Conservation (phyloP, 164 flowering plant genomes). For the Aristolochia contorta region DNA sequence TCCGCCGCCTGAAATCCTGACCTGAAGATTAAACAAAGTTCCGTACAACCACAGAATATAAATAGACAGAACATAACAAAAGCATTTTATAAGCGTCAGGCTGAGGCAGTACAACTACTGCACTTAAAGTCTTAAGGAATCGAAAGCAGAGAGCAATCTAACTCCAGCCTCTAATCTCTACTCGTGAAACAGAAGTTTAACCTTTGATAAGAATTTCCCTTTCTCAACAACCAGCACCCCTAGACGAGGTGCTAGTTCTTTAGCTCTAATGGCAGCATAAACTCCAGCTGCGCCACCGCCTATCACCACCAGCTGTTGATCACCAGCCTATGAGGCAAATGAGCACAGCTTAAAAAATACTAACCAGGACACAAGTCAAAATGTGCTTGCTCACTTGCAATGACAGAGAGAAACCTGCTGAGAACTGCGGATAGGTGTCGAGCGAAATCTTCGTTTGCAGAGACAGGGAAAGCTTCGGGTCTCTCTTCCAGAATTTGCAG, state of each 20-base stretch:
- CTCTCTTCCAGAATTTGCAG: too few relatives aligned
- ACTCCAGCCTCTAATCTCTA: too few relatives aligned
- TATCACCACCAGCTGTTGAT: conserved; percentile 10
- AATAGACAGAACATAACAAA: too few relatives aligned
- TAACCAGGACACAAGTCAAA: background rate
- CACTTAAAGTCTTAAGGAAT: too few relatives aligned
- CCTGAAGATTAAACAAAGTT: conserved; percentile 29
- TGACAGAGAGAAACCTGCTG: too few relatives aligned
- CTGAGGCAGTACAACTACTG: too few relatives aligned
- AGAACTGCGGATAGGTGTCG: background rate
- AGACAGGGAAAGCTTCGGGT: background rate
- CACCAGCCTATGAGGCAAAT: conserved; percentile 2
- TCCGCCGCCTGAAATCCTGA: conserved; percentile 93
- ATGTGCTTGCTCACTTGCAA: too few relatives aligned
- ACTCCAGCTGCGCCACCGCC: conserved; percentile 71
- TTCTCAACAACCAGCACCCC: conserved; percentile 78
- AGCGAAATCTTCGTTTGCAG: background rate
- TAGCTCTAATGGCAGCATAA: conserved; percentile 74
- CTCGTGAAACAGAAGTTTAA: conserved; percentile 7
- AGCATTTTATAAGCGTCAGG: too few relatives aligned
- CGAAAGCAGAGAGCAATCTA: too few relatives aligned
- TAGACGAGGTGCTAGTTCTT: conserved; percentile 54
- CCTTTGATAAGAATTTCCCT: conserved; percentile 83
- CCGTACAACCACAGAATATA: background rate
- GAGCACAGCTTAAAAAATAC: too few relatives aligned